These are phyloP conservation scores for Porcisia deanei DNA, from an alignment of 208 protist species.

Conservation along the genomic window DNA sequence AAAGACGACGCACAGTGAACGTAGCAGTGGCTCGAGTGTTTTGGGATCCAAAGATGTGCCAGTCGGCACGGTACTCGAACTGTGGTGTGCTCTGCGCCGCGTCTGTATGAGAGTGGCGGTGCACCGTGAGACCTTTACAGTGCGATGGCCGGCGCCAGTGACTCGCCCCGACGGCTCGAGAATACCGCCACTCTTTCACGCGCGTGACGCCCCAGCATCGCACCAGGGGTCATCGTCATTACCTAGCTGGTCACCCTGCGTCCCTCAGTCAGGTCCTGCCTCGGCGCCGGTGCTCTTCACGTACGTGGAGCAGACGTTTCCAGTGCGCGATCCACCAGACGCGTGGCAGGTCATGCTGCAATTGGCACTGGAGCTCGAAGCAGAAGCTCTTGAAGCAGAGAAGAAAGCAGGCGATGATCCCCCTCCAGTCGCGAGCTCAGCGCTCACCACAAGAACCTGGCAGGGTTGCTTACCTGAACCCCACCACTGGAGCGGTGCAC, in stretches of 20 bases:
- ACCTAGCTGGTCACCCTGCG: slow-evolving; percentile 9
- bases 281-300: slow-evolving; percentile 21
- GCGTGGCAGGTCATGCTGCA: slow-evolving; percentile 71
- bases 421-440: background rate
- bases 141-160: slow-evolving; percentile 78
- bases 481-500: slow-evolving; percentile 21
- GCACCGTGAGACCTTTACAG: slow-evolving; percentile 66
- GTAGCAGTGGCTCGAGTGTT: background rate
- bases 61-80: slow-evolving; percentile 38
- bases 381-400: slow-evolving; percentile 17
- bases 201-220: background rate
- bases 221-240: slow-evolving; percentile 12
- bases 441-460: background rate
- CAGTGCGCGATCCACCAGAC: slow-evolving; percentile 45
- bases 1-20: background rate
- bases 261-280: background rate
- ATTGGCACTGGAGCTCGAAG: slow-evolving; percentile 57
- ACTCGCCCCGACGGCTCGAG: slow-evolving; percentile 42
- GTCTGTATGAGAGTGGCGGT: slow-evolving; percentile 71
- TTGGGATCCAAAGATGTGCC: background rate
- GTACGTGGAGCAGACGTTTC: slow-evolving; percentile 76
- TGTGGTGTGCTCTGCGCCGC: slow-evolving; percentile 79
- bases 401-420: background rate
- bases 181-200: slow-evolving; percentile 6
- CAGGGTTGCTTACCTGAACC: slow-evolving; percentile 22